Percentiles rank a stretch among this genome's conserved stretches.
phyloP scores from a whole-genome alignment of 768 basidiomycete genomes.

The Mycena metata region DNA sequence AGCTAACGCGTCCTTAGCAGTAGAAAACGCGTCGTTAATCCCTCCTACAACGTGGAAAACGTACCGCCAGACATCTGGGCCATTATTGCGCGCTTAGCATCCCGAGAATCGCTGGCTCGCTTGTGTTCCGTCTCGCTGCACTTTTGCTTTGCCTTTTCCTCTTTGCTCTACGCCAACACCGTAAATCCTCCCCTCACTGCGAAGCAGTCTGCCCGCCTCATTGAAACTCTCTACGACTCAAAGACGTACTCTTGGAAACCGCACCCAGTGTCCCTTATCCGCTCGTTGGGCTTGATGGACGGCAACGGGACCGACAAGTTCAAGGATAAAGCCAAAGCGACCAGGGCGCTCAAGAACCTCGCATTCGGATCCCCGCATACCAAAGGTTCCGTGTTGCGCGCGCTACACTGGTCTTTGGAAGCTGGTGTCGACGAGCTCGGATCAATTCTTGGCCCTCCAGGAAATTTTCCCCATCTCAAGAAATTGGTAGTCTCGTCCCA shows the following conservation, averaged over 20 bases:
- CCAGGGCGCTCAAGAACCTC: neutral
- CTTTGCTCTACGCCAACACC: conserved; percentile 15
- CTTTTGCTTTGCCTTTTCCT: neutral
- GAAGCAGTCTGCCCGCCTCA: conserved; percentile 10
- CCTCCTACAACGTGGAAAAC: neutral
- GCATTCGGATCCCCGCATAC: neutral
- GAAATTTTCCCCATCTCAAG: conserved; percentile 19
- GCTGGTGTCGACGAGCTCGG: conserved; percentile 15
- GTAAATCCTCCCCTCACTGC: conserved; percentile 8
- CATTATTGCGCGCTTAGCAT: conserved; percentile 12
- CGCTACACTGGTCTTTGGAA: conserved; percentile 10
- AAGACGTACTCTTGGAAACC: neutral
- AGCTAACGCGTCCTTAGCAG: neutral
- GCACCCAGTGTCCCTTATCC: neutral
- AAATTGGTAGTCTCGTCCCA: neutral
- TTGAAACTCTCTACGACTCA: neutral
- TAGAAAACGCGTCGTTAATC: neutral
- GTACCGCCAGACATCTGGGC: conserved; percentile 20
- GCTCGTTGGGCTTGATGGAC: conserved; percentile 1
- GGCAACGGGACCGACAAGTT: neutral
- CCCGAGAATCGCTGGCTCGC: conserved; percentile 17
- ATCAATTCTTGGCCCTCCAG: neutral
- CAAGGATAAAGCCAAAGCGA: neutral
- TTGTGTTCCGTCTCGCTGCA: conserved; percentile 28
- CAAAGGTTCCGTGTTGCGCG: neutral